Evolutionary conservation across 2,329 filamentous ascomycete genomes (phyloP), one percentile per base, ranked within the genome.

Genomic region (Exophiala bonariae): DNA sequence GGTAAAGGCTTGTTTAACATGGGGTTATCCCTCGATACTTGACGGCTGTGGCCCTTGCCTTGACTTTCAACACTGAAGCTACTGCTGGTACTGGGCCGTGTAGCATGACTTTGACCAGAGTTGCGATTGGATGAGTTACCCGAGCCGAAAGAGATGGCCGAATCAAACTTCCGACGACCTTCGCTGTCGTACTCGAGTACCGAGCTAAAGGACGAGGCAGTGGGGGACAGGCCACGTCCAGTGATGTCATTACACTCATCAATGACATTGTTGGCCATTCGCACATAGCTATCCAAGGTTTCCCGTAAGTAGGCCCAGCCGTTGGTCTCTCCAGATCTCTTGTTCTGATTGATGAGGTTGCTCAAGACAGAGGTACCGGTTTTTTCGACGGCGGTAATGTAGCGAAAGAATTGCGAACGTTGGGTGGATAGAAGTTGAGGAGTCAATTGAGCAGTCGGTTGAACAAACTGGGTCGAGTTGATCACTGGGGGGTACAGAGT

Each of bases 371-470:
- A 60, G 7, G 75, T 73, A 11, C 81, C 82, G 22, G 72, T 74
- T 57, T 72, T 74, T 57, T 83, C 79, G 19, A 84, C 78, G 4
- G 67, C 70, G 35, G 69, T 69, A 58, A 86, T 83, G 61, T 82
- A 82, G 31, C 76, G 74, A 67, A 83, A 85, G 64, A 83, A 84
- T 5, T 70, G 72, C 23, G 79, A 73, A n/a, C 82, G 78, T 58
- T 85, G 80, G 10, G 70, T 67, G 47, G 74, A 73, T 44, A 86
- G 68, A 5, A 77, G 71, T 19, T 73, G 63, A 3, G 68, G 63
- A 7, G 75, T 79, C 48, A 84, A 63, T 41, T 78, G 73, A 20
- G 72, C 66, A 8, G 78, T 80, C 4, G 77, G 78, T 34, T 70
- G 69, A 13, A 59, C 57, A 36, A 66, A 65, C 17, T 66, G 63